These are phyloP conservation scores for Cyclostephanos invisitatus DNA, from an alignment of 108 stramenopile species.

Conservation along the genomic window DNA sequence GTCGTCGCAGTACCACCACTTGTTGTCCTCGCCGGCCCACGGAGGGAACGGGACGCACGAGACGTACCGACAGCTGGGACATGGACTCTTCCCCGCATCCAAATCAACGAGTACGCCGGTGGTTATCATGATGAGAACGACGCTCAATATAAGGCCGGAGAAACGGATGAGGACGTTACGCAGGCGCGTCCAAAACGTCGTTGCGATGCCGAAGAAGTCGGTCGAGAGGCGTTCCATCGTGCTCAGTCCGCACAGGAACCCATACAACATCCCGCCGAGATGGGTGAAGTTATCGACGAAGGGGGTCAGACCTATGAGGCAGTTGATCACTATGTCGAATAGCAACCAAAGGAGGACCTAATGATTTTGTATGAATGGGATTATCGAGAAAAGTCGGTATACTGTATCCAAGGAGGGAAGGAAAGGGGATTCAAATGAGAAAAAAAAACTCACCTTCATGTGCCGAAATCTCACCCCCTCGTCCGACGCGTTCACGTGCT, in stretches of 20 bases:
- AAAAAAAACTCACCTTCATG: slow-evolving; percentile 26
- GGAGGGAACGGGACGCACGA: slow-evolving; percentile 86
- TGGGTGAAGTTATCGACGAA: slow-evolving; percentile 91
- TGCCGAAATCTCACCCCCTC: slow-evolving; percentile 51
- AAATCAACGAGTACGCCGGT: slow-evolving; percentile 66
- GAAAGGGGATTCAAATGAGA: not conserved
- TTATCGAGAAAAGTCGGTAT: not conserved
- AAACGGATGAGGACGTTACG: slow-evolving; percentile 58
- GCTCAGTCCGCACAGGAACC: slow-evolving; percentile 75
- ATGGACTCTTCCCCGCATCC: slow-evolving; percentile 66
- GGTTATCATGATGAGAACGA: slow-evolving; percentile 66
- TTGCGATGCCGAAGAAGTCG: slow-evolving; percentile 68
- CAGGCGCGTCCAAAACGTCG: slow-evolving; percentile 24
- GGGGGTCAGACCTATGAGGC: slow-evolving; percentile 80
- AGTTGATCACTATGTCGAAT: slow-evolving; percentile 82
- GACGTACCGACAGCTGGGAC: slow-evolving; percentile 71
- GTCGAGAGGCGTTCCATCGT: slow-evolving; percentile 74
- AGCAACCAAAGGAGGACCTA: slow-evolving; percentile 71
- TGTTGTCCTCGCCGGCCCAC: slow-evolving; percentile 56
- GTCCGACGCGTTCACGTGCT: slow-evolving; percentile 53
- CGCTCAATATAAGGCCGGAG: slow-evolving; percentile 70
- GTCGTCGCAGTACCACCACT: slow-evolving; percentile 93
- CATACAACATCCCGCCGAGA: slow-evolving; percentile 85
- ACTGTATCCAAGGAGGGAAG: not conserved
- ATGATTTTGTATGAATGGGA: not conserved